Evolutionary conservation across 805 yeast genomes (phyloP).

Genomic region (Saccharomycopsis selenospora): DNA sequence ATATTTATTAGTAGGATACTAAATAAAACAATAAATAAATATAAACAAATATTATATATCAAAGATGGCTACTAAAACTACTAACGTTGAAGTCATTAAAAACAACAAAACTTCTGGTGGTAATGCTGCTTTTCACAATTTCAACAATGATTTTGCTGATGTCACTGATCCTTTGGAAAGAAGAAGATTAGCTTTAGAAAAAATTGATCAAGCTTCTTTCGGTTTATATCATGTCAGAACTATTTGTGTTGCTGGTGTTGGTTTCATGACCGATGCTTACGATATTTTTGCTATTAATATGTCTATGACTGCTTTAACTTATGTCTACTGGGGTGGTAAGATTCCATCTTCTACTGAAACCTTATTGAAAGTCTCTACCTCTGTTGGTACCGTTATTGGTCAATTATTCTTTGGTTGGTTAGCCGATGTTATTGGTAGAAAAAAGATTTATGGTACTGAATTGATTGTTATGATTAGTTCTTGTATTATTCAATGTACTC

Average conservation of each 20-base stretch:
- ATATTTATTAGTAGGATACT: background rate
- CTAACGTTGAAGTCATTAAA: background rate
- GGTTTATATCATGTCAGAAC: constrained; percentile 82
- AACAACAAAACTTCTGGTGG: constrained; percentile 50
- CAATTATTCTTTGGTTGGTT: constrained; percentile 77
- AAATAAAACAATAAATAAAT: background rate
- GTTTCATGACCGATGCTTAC: constrained; percentile 88
- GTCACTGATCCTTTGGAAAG: constrained; percentile 81
- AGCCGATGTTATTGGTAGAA: constrained; percentile 81
- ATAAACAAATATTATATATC: background rate
- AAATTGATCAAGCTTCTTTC: constrained; percentile 70
- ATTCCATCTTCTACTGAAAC: constrained; percentile 71
- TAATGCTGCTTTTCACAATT: constrained; percentile 81
- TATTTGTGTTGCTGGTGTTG: constrained; percentile 85
- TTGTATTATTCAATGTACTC: constrained; percentile 66
- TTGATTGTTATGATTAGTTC: constrained; percentile 78
- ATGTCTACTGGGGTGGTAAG: constrained; percentile 60
- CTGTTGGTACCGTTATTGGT: constrained; percentile 91
- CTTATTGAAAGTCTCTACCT: constrained; percentile 77
- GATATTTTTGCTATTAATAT: constrained; percentile 87
- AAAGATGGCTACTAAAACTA: background rate
- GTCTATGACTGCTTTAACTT: constrained; percentile 70
- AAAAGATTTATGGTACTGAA: constrained; percentile 80
- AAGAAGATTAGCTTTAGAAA: constrained; percentile 77
- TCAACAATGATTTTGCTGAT: constrained; percentile 70